Percentiles rank a stretch among this genome's conserved stretches.
These are phyloP conservation scores for Tarenaya hassleriana DNA, from an alignment of 345 rosid genomes.

Conservation along the genomic window DNA sequence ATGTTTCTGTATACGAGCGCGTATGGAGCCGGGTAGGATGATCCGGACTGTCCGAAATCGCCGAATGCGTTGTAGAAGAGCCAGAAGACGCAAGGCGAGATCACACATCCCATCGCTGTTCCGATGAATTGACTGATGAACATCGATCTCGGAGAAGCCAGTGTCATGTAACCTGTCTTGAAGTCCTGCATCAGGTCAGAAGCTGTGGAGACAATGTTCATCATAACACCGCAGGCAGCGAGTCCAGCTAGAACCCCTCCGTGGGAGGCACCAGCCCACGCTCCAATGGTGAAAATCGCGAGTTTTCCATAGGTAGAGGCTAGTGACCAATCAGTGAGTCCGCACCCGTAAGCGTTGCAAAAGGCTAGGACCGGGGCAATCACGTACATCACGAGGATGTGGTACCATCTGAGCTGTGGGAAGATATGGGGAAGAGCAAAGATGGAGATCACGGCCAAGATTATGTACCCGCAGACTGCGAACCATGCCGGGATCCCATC, in stretches of 20 bases:
- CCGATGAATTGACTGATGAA: constrained; percentile 71
- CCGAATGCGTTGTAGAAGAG: constrained; percentile 69
- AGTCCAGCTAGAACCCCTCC: constrained; percentile 71
- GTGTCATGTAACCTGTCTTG: constrained; percentile 69
- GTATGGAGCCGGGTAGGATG: constrained; percentile 68
- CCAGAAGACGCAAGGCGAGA: constrained; percentile 75
- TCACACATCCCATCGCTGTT: constrained; percentile 74
- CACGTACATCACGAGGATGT: constrained; percentile 47
- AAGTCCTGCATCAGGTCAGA: constrained; percentile 93
- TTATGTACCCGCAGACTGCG: constrained; percentile 40
- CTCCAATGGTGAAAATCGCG: constrained; percentile 52
- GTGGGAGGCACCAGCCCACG: constrained; percentile 50
- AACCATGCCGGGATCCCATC: constrained; percentile 63
- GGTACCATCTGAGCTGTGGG: constrained; percentile 55
- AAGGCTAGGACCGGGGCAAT: constrained; percentile 56
- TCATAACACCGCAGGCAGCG: constrained; percentile 72
- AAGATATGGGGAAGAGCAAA: constrained; percentile 49
- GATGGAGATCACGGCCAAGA: constrained; percentile 40
- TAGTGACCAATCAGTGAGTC: constrained; percentile 70
- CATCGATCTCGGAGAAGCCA: constrained; percentile 77
- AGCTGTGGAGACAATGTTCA: constrained; percentile 77
- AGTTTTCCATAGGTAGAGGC: constrained; percentile 71
- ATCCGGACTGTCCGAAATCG: constrained; percentile 61
- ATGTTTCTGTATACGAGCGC: constrained; percentile 68
- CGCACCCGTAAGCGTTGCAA: constrained; percentile 68